Evolutionary conservation across 306 rosid genomes (phyloP), one percentile per base, ranked within the genome.

Genomic region (Castanea mollissima): DNA sequence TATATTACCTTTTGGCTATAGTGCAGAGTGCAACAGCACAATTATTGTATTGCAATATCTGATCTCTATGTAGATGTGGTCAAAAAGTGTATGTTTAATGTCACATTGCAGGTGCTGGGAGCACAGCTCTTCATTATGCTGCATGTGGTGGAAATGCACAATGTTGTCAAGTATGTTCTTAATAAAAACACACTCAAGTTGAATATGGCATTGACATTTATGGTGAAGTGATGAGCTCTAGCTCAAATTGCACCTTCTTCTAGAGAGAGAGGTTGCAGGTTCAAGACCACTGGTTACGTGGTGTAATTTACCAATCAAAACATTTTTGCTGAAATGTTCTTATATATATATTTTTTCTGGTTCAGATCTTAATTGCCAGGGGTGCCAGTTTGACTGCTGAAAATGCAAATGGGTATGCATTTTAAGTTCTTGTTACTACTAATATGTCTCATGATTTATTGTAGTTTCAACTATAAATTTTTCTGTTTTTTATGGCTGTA

Each of bases 91-190:
- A 23, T 62, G 23, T 60, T 77, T 52, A 74, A 67, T 78, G 60
- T 55, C 80, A 76, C 79, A 80, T 55, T 76, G 79, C 80, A 95
- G 99, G 98, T 84, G 89, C 97, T 56, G 99, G 96, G 80, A 95
- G 99, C 89, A 90, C 97, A 65, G 87, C 99, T 72, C 97, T 95
- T 58, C 99, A 95, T 82, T 95, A 95, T 83, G 99, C 97, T 72
- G 98, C 98, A 70, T 92, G 98, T 35, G 97, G 99, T 69, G 99
- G 99, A 79, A 90, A 93, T 93, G 96, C 93, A 38, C 97, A 95
- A 81, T 93, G 97, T 81, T 95, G 99, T 85, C 90, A 93, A 74
- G 99, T 95, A 76, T 60, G 92, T 78, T 59, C 65, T 59, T 71
- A 63, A 32, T 74, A 55, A 49, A 49, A 49, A 12, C 54, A 69